Evolutionary conservation across 1,284 basidiomycete species (phyloP), one percentile per base, ranked within the genome.

Genomic region (Cystobasidiaceae sp.): DNA sequence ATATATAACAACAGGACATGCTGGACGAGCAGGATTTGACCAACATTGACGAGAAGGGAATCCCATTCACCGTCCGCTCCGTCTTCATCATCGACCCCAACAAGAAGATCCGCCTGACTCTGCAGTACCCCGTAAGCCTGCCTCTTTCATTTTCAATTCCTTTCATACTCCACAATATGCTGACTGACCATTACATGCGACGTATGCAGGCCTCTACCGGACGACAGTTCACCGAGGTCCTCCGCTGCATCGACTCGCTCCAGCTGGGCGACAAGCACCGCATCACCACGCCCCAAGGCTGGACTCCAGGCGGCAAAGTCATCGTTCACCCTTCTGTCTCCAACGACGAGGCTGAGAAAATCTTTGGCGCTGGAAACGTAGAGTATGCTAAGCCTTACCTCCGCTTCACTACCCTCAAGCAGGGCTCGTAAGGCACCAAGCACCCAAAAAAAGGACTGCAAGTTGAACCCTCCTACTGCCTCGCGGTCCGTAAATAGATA

Each of bases 21-120:
- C 83, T 98, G 68, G 94, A 98, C 78, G 83, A 88, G 71, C 89
- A 94, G 77, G 92, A 96, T 78, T 84, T 89, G 55, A 94, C 93
- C 67, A 99, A 98, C 81, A 85, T 88, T 62, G 96, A 99, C 78
- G 82, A 82, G 58, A 94, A 94, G 80, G 73, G 72, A 68, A 72
- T 77, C 21, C 81, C 80, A 19, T 79, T 82, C 75, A 97, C 93
- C 57, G 88, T 97, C 77, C 87, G 93, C 70, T 94, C 90, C 19
- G 93, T 96, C 69, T 96, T 93, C 78, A 80, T 97, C 72, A 90
- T 97, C 74, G 93, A 96, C 80, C 91, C 88, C 41, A 89, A 88
- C 79, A 90, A 92, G 79, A 82, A 84, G 71, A 93, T 97, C 75
- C 89, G 94, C 69, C 81, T 97, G 70, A 91, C 85, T 39, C 77